Evolutionary conservation across 1,284 basidiomycete genomes (phyloP).

Genomic region (Moniliella sp.): DNA sequence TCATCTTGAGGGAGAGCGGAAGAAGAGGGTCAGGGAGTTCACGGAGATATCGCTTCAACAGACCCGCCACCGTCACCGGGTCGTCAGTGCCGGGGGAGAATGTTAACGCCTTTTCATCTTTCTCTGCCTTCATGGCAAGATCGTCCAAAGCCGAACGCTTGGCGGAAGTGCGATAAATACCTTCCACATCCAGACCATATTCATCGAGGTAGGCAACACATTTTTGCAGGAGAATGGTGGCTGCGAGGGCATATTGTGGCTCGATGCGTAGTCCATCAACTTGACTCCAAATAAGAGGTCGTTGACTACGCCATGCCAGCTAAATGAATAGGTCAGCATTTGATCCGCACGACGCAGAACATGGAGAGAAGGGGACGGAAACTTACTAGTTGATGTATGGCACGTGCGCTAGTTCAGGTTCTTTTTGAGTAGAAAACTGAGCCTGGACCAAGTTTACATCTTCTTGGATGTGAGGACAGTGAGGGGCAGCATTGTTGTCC

Average conservation of each 20-base stretch:
- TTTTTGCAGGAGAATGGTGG: constrained; percentile 56
- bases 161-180: constrained; percentile 47
- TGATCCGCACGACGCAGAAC: no score
- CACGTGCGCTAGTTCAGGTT: no score
- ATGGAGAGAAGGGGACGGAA: no score
- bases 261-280: constrained; percentile 72
- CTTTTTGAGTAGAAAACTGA: no score
- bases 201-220: constrained; percentile 67
- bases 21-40: constrained; percentile 74
- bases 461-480: no score
- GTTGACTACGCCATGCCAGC: constrained; percentile 55
- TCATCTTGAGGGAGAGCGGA: constrained; percentile 43
- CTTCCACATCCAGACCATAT: constrained; percentile 38
- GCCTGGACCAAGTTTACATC: no score
- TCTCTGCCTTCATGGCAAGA: constrained; percentile 70
- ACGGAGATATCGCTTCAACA: constrained; percentile 76
- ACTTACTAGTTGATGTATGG: no score
- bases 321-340: no score
- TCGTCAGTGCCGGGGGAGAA: constrained; percentile 61
- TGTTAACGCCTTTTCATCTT: constrained; percentile 60
- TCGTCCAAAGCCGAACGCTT: constrained; percentile 62
- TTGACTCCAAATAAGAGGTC: constrained; percentile 72
- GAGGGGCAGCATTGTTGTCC: no score
- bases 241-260: constrained; percentile 40
- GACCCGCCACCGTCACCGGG: constrained; percentile 63